Base-by-base conservation (phyloP, 352 stramenopile species). In the Phytophthora citrophthora region DNA sequence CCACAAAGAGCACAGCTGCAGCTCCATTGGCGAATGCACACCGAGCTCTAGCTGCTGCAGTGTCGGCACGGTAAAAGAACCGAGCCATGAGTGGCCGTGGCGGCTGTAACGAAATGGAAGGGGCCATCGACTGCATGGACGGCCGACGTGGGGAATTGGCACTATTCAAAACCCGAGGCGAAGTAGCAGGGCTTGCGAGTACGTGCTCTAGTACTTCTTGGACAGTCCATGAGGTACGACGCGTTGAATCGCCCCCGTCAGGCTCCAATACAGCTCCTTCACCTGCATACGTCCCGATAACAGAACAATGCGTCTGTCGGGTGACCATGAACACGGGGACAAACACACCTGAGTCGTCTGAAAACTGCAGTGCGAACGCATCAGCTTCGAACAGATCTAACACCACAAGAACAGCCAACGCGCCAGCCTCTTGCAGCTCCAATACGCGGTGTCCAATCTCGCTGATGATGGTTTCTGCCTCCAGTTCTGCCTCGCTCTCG, bases 321-420 rank as follows among this genome's bases (percentile, higher is more conserved):
- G 74, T 75, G 44, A 75, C 34, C 80, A 90, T 90, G 20, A 93
- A 56, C n/a, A 93, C 80, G 1, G 84, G 84, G 34, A 93, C 77
- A 57, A 89, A 93, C 6, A 93, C 66, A 0, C 84, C 84, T 0
- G 79, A 73, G 27, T 88, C 82, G 1, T 71, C 39, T 1, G 58
- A 36, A 16, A 91, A 74, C 9, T 80, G 54, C 26, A 93, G 61
- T 29, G 78, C 68, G 15, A 93, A 93, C 15, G 84, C 61, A 13
- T 86, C 77, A 1, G 76, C 72, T 23, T 81, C 70, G n/a, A 85
- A 73, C 3, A 93, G 49, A 44, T 91, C 80, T 5, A 93, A 65
- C 12, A 89, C 77, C 4, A 91, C 52, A 9, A 93, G 70, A 39
- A 89, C 80, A 31, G 66, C 72, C 0, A 93, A 41, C 7, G 72